These are phyloP conservation scores for Tuber umbilicatum DNA, from an alignment of 495 filamentous ascomycete genomes.

Conservation along the genomic window DNA sequence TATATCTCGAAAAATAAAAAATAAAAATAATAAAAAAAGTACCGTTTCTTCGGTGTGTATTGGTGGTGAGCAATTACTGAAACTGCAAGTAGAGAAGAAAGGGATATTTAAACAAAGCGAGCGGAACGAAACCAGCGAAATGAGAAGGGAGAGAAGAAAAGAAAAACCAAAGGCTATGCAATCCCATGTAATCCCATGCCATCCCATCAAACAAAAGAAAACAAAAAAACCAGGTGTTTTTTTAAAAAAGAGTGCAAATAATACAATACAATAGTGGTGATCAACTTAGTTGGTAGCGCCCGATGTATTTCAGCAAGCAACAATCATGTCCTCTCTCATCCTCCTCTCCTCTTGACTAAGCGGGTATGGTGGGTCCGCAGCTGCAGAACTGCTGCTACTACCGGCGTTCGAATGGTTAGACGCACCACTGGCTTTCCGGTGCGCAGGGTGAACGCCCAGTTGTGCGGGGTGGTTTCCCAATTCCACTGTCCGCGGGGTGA, in stretches of 20 bases:
- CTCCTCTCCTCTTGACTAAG: slow-evolving; percentile 23
- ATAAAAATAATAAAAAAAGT: background rate
- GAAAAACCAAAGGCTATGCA: background rate
- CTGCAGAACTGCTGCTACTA: slow-evolving; percentile 16
- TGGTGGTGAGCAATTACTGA: background rate
- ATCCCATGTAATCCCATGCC: background rate
- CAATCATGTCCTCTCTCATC: slow-evolving; percentile 14
- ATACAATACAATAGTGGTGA: background rate
- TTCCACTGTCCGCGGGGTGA: background rate
- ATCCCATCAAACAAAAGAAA: slow-evolving; percentile 8
- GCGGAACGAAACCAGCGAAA: background rate
- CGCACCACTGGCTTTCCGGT: slow-evolving; percentile 21
- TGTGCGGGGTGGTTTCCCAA: slow-evolving; percentile 19
- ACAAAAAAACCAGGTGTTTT: slow-evolving; percentile 8
- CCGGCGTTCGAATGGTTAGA: slow-evolving; percentile 5
- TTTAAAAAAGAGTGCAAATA: background rate
- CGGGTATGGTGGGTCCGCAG: slow-evolving; percentile 28
- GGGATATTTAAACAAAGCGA: slow-evolving; percentile 1
- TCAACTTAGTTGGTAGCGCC: background rate
- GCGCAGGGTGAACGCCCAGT: slow-evolving; percentile 27
- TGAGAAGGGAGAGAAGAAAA: background rate
- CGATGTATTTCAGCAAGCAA: slow-evolving; percentile 10
- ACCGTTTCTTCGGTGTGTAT: background rate
- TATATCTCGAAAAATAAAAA: background rate
- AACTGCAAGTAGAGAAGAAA: slow-evolving; percentile 2